Conservation (phyloP, 2,329 filamentous ascomycete species). For the Fusarium pseudocircinatum region DNA sequence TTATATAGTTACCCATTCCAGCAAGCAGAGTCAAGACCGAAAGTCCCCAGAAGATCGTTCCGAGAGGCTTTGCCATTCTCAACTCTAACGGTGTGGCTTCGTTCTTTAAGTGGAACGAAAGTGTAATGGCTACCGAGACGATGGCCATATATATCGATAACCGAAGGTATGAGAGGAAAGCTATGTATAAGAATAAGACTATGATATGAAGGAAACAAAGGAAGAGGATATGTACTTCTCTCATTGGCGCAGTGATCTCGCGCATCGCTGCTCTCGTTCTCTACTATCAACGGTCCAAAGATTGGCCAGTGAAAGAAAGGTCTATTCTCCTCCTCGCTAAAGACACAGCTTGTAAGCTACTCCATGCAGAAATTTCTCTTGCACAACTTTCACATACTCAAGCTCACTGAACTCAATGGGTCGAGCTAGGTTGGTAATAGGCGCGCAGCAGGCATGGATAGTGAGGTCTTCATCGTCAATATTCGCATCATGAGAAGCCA, state of each 20-base stretch:
- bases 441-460: constrained; percentile 51
- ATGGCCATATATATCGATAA: constrained; percentile 91
- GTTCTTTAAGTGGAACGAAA: constrained; percentile 90
- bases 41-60: constrained; percentile 87
- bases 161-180: constrained; percentile 90
- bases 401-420: constrained; percentile 58
- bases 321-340: background rate
- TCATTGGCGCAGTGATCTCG: constrained; percentile 84
- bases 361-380: background rate
- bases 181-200: constrained; percentile 45
- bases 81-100: constrained; percentile 76
- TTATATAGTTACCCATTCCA: constrained; percentile 88
- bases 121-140: constrained; percentile 87
- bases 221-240: constrained; percentile 60
- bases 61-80: constrained; percentile 82
- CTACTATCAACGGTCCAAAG: constrained; percentile 75
- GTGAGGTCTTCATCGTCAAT: constrained; percentile 50
- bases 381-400: constrained; percentile 42
- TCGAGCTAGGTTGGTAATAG: constrained; percentile 49
- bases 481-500: constrained; percentile 21
- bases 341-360: background rate
- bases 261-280: constrained; percentile 78
- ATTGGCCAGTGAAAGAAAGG: constrained; percentile 58
- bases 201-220: background rate
- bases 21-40: constrained; percentile 78